Conservation (phyloP, 495 filamentous ascomycete species). For the Xylaria grammica region DNA sequence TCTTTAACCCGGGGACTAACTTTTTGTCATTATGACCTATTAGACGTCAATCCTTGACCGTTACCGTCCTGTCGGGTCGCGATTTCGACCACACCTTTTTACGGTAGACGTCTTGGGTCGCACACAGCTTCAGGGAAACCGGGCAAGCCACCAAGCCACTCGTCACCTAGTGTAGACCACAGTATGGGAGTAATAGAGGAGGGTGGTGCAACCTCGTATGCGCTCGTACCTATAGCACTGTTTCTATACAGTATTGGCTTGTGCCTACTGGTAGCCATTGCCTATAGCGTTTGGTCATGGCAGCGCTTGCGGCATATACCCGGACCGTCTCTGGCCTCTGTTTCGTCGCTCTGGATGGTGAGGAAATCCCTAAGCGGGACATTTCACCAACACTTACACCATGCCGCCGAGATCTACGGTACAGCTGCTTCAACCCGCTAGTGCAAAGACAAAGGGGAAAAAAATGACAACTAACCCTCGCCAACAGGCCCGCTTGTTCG, state of each 20-base stretch:
- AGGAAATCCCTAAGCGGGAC: slow-evolving; percentile 20
- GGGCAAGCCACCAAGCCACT: slow-evolving; percentile 8
- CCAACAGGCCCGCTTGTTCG: slow-evolving; percentile 45
- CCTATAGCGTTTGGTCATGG: slow-evolving; percentile 21
- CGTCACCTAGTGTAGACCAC: not conserved
- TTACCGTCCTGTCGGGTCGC: slow-evolving; percentile 14
- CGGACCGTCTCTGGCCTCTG: slow-evolving; percentile 25
- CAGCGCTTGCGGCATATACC: slow-evolving; percentile 33
- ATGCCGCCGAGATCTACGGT: slow-evolving; percentile 21
- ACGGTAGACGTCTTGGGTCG: no score
- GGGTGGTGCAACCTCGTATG: not conserved
- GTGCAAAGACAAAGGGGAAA: not conserved
- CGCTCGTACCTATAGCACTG: not conserved
- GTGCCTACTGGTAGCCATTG: slow-evolving; percentile 11
- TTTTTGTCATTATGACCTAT: not conserved
- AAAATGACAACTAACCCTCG: not conserved
- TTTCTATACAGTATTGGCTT: slow-evolving; percentile 4
- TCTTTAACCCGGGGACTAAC: not conserved
- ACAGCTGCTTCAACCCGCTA: not conserved
- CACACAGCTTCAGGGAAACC: not conserved
- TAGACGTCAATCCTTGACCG: not conserved
- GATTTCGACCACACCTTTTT: not conserved
- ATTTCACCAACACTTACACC: slow-evolving; percentile 21
- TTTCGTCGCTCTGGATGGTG: slow-evolving; percentile 25
- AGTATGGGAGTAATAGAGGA: slow-evolving; percentile 2